phyloP scores from a whole-genome alignment of 2,329 filamentous ascomycete species.

The Onygenales sp. region DNA sequence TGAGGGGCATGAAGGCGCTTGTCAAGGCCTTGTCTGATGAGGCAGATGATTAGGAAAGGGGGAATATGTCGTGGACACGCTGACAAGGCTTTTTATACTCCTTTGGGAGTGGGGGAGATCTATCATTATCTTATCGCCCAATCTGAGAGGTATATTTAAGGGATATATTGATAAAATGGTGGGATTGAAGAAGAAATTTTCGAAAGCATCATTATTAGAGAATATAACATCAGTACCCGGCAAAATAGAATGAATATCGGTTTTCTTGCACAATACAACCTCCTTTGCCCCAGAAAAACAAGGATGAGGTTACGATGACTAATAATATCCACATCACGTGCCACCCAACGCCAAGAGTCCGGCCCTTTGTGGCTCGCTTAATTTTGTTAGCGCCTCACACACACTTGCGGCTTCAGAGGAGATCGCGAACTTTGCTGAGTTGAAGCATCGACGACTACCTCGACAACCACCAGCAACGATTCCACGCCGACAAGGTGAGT shows the following conservation, averaged over 20 bases:
- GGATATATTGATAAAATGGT: no score
- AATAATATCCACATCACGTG: not conserved
- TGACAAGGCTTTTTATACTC: not conserved
- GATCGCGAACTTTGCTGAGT: conserved; percentile 18
- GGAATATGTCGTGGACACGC: not conserved
- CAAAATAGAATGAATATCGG: no score
- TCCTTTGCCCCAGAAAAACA: no score
- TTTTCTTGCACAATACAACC: no score
- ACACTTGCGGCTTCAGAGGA: conserved; percentile 20
- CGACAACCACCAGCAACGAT: conserved; percentile 34
- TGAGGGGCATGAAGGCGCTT: conserved; percentile 10
- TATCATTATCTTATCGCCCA: no score
- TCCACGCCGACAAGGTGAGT: conserved; percentile 37
- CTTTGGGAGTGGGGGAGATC: not conserved
- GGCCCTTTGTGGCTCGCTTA: conserved; percentile 25
- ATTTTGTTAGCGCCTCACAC: conserved; percentile 33
- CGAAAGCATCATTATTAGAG: no score
- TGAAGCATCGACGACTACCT: conserved; percentile 30
- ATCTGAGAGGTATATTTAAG: no score
- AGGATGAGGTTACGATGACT: no score
- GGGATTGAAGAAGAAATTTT: no score
- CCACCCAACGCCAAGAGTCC: conserved; percentile 8
- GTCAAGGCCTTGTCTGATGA: conserved; percentile 8
- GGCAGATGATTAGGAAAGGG: not conserved
- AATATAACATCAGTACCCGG: no score